These are phyloP conservation scores for Alternaria rosae DNA, from an alignment of 2,329 filamentous ascomycete species.

Conservation along the genomic window DNA sequence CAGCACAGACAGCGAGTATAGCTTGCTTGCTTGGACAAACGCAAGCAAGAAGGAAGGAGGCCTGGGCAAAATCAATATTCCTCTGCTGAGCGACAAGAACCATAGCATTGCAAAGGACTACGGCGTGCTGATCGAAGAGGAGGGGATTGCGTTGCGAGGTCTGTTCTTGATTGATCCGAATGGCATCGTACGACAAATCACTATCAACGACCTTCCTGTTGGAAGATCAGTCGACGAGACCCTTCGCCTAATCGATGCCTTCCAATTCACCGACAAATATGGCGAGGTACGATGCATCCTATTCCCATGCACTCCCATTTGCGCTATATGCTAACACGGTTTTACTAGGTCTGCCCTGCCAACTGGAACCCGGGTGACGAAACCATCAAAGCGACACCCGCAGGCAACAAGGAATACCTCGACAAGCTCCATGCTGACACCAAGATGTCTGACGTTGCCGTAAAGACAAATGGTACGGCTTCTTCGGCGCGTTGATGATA, in stretches of 20 bases:
- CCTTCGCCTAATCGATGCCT: slow-evolving; percentile 63
- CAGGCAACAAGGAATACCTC: slow-evolving; percentile 50
- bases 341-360: slow-evolving; percentile 48
- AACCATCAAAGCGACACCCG: slow-evolving; percentile 52
- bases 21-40: slow-evolving; percentile 65
- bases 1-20: slow-evolving; percentile 68
- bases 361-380: slow-evolving; percentile 53
- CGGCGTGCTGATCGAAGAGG: slow-evolving; percentile 69
- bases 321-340: slow-evolving; percentile 1
- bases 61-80: slow-evolving; percentile 67
- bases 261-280: slow-evolving; percentile 56
- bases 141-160: slow-evolving; percentile 68
- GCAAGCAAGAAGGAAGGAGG: slow-evolving; percentile 67
- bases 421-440: slow-evolving; percentile 46
- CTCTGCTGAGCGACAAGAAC: slow-evolving; percentile 68
- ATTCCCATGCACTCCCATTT: background rate
- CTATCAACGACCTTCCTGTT: slow-evolving; percentile 70
- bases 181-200: slow-evolving; percentile 67
- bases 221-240: slow-evolving; percentile 71
- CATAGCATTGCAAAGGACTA: slow-evolving; percentile 67
- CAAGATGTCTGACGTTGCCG: slow-evolving; percentile 40
- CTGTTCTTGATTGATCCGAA: slow-evolving; percentile 72
- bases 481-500: background rate
- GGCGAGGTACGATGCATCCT: slow-evolving; percentile 40
- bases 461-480: slow-evolving; percentile 41